phyloP scores from a whole-genome alignment of 2,329 filamentous ascomycete genomes.

The Fusarium praegraminearum region DNA sequence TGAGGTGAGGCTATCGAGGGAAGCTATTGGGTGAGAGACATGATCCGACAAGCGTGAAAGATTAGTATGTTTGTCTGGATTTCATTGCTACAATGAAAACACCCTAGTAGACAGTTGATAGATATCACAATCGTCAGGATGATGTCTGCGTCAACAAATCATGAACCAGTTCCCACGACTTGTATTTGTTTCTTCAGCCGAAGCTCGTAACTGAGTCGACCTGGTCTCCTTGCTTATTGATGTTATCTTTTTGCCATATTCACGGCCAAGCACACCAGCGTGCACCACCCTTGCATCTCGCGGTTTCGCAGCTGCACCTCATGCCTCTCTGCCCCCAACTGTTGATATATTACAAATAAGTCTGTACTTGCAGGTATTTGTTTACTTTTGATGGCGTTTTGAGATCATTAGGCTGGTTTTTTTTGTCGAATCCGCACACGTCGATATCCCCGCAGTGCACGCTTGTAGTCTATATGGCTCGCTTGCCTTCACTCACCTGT shows the following conservation, averaged over 20 bases:
- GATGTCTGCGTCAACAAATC: conserved; percentile 43
- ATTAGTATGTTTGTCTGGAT: conserved; percentile 18
- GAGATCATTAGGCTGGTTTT: neutral
- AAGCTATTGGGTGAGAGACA: conserved; percentile 22
- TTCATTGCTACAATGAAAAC: conserved; percentile 15
- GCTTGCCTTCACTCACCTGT: conserved; percentile 17
- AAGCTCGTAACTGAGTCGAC: conserved; percentile 7
- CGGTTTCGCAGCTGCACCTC: conserved; percentile 22
- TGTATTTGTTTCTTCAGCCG: conserved; percentile 29
- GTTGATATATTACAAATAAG: conserved; percentile 16
- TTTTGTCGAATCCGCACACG: conserved; percentile 20
- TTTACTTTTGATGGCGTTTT: neutral
- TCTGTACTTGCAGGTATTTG: neutral
- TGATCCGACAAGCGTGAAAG: conserved; percentile 21
- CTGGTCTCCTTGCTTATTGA: conserved; percentile 16
- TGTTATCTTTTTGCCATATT: conserved; percentile 41
- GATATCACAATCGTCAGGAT: conserved; percentile 24
- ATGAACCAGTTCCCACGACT: conserved; percentile 25
- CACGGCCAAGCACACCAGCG: conserved; percentile 43
- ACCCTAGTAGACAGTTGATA: conserved; percentile 19
- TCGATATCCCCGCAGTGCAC: conserved; percentile 33
- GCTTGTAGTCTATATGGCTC: conserved; percentile 30
- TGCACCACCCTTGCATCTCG: conserved; percentile 42
- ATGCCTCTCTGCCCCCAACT: conserved; percentile 24
- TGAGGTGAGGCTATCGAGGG: conserved; percentile 54